Percentiles rank a stretch among this genome's conserved stretches.
Conservation (phyloP, 2,329 filamentous ascomycete species). For the Talaromyces piceae region DNA sequence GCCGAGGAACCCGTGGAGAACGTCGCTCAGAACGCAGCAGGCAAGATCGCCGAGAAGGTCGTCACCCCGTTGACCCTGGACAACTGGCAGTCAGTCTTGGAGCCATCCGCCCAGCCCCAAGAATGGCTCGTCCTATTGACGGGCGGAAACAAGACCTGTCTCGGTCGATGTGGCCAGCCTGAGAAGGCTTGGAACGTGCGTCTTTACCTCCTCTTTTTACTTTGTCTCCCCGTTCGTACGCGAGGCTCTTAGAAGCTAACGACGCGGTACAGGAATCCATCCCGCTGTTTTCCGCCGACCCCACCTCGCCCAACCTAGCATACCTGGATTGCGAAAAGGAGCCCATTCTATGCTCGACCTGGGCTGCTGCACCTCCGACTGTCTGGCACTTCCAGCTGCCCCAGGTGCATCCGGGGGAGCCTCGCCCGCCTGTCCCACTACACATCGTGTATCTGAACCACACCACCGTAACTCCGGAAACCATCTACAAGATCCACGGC, state of each 20-base stretch:
- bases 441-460: slow-evolving; percentile 50
- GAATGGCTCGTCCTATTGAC: slow-evolving; percentile 56
- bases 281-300: slow-evolving; percentile 46
- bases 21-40: slow-evolving; percentile 39
- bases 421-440: slow-evolving; percentile 45
- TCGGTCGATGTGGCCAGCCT: slow-evolving; percentile 48
- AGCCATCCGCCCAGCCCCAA: slow-evolving; percentile 34
- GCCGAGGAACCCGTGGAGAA: slow-evolving; percentile 27
- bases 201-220: neutral
- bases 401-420: slow-evolving; percentile 44
- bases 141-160: slow-evolving; percentile 59
- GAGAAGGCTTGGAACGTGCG: slow-evolving; percentile 47
- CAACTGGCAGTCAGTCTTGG: slow-evolving; percentile 52
- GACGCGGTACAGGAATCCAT: slow-evolving; percentile 40
- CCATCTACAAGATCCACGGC: slow-evolving; percentile 50
- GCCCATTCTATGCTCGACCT: slow-evolving; percentile 52
- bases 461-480: slow-evolving; percentile 49
- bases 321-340: slow-evolving; percentile 54
- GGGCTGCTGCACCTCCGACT: slow-evolving; percentile 50
- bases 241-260: no score
- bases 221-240: neutral
- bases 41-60: slow-evolving; percentile 42
- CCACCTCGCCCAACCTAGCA: slow-evolving; percentile 50
- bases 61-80: slow-evolving; percentile 48
- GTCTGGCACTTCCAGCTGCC: slow-evolving; percentile 54